These are phyloP conservation scores for Chlamydomonas sphaeroides DNA, from an alignment of 139 green algal species.

Conservation along the genomic window DNA sequence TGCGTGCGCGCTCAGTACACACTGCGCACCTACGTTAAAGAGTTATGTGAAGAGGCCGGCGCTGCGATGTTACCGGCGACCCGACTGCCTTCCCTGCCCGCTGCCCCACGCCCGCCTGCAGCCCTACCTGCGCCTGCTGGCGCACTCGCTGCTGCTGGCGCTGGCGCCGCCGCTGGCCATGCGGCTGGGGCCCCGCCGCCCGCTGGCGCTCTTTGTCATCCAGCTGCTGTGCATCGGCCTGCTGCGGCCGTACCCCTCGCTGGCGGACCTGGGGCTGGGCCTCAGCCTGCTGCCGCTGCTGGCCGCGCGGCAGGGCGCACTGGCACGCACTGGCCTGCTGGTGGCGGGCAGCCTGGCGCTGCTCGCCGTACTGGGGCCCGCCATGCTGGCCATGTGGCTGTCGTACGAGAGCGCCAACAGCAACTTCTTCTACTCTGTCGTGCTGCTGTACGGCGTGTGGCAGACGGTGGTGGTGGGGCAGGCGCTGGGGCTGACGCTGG, in stretches of 20 bases:
- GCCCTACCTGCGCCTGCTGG: slow-evolving; percentile 52
- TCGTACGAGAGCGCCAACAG: slow-evolving; percentile 73
- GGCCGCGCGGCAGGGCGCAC: slow-evolving; percentile 17
- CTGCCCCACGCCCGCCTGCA: neutral
- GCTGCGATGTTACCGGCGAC: too few relatives aligned
- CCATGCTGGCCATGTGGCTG: slow-evolving; percentile 84
- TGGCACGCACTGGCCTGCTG: slow-evolving; percentile 56
- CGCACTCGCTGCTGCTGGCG: slow-evolving; percentile 55
- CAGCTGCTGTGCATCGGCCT: slow-evolving; percentile 49
- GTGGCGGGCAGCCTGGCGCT: slow-evolving; percentile 64
- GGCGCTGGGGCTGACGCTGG: slow-evolving; percentile 6
- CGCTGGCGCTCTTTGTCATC: slow-evolving; percentile 55
- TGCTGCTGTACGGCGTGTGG: slow-evolving; percentile 72
- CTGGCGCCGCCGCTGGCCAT: slow-evolving; percentile 63
- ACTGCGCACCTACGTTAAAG: too few relatives aligned
- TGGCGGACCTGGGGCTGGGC: slow-evolving; percentile 68
- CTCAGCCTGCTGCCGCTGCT: slow-evolving; percentile 65
- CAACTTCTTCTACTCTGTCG: slow-evolving; percentile 89
- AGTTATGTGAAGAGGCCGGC: too few relatives aligned
- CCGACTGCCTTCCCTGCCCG: too few relatives aligned
- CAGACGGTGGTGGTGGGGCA: slow-evolving; percentile 47
- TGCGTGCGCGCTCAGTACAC: too few relatives aligned
- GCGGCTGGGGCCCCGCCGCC: slow-evolving; percentile 61
- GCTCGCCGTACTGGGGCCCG: slow-evolving; percentile 63
- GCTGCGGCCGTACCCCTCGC: slow-evolving; percentile 65